Conservation (phyloP, 208 protist species). For the Leishmania gerbilli region DNA sequence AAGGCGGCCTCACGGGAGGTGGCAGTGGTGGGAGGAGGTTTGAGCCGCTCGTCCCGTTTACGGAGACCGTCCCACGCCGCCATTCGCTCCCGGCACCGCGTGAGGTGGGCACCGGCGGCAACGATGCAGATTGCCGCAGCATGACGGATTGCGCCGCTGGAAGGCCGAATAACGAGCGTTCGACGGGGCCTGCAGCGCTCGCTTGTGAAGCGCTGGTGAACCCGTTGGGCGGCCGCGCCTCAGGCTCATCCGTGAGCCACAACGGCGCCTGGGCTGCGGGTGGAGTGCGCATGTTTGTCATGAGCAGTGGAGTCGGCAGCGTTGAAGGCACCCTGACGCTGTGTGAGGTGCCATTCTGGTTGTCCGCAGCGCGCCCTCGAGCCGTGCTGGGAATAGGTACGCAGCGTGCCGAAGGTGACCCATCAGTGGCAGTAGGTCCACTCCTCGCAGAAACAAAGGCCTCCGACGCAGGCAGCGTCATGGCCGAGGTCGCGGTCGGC, state of each 20-base stretch:
- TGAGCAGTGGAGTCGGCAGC: neutral
- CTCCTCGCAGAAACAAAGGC: constrained; percentile 20
- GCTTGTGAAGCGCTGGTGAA: neutral
- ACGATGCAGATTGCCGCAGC: neutral
- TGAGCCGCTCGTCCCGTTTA: neutral
- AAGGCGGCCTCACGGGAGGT: constrained; percentile 10
- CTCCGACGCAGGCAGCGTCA: constrained; percentile 18
- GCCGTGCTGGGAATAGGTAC: neutral
- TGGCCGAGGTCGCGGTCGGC: neutral
- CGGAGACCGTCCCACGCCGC: neutral
- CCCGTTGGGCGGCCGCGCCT: neutral
- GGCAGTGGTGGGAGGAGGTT: constrained; percentile 1
- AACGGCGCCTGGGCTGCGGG: neutral
- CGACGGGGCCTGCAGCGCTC: neutral
- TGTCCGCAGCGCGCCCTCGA: neutral
- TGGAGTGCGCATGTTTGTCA: too few species aligned
- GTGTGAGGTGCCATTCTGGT: neutral
- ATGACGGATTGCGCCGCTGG: neutral
- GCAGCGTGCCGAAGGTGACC: neutral
- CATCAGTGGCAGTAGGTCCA: neutral
- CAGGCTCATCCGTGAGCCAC: neutral
- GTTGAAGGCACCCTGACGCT: neutral
- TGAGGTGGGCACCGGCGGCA: constrained; percentile 12
- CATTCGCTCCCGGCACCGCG: neutral
- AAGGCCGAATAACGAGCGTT: neutral